Percentiles rank a stretch among this genome's conserved stretches.
phyloP scores from a whole-genome alignment of 352 stramenopile species.

The Phytophthora palmivora region DNA sequence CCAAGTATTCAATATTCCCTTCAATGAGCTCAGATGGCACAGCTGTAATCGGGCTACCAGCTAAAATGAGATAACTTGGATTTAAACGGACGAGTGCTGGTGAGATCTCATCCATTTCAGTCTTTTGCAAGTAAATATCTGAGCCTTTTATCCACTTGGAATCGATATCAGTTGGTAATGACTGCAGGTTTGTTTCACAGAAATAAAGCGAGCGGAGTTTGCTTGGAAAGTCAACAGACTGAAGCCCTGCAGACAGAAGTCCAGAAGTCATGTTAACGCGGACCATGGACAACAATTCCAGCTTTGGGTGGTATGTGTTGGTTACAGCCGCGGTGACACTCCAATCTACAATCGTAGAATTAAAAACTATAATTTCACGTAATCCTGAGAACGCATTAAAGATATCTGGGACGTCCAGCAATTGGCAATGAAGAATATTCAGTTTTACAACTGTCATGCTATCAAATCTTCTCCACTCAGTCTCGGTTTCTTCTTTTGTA shows the following conservation, averaged over 20 bases:
- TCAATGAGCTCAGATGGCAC: conserved; percentile 10
- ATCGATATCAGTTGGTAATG: conserved; percentile 43
- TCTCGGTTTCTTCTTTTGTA: conserved; percentile 7
- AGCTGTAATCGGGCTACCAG: conserved; percentile 5
- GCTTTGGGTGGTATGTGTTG: conserved; percentile 25
- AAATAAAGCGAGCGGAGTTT: conserved; percentile 3
- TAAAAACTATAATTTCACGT: conserved; percentile 37
- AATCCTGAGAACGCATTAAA: conserved; percentile 42
- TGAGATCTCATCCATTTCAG: conserved; percentile 5
- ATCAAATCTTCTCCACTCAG: conserved; percentile 20
- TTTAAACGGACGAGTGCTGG: conserved; percentile 6
- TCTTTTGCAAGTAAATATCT: conserved; percentile 14
- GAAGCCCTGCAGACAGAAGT: conserved; percentile 39
- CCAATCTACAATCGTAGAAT: conserved; percentile 43
- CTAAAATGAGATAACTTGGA: background rate
- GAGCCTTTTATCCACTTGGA: conserved; percentile 25
- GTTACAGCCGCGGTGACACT: conserved; percentile 26
- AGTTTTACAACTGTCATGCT: conserved; percentile 23
- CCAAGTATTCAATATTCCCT: background rate
- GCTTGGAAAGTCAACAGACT: conserved; percentile 13
- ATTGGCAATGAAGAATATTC: conserved; percentile 34
- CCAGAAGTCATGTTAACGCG: conserved; percentile 33
- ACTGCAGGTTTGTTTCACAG: conserved; percentile 14
- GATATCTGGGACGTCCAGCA: conserved; percentile 36
- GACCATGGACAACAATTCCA: conserved; percentile 36